Conservation (phyloP, 2,329 filamentous ascomycete species). For the Aspergillus unguis region DNA sequence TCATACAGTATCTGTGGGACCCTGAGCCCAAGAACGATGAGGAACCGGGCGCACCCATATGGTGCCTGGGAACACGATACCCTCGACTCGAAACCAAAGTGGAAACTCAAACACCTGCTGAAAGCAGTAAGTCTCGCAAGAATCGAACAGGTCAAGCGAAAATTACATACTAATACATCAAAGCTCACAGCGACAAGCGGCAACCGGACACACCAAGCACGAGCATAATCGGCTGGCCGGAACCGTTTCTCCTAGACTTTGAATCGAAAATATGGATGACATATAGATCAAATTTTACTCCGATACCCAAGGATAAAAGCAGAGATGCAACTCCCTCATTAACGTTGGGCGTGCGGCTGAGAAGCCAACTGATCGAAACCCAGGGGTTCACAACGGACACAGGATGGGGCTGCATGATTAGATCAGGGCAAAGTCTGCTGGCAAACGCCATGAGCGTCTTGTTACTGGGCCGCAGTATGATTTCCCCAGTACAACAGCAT, state of each 20-base stretch:
- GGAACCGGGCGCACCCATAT: slow-evolving; percentile 65
- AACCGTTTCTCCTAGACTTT: slow-evolving; percentile 83
- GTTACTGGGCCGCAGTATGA: slow-evolving; percentile 70
- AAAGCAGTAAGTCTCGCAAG: slow-evolving; percentile 1
- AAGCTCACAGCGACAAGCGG: background rate
- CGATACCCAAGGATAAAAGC: slow-evolving; percentile 75
- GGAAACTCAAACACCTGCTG: background rate
- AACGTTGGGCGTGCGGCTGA: slow-evolving; percentile 79
- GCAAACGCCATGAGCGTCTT: slow-evolving; percentile 77
- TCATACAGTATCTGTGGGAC: slow-evolving; percentile 91
- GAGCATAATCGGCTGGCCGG: slow-evolving; percentile 65
- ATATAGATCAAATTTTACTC: slow-evolving; percentile 80
- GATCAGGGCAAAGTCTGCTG: slow-evolving; percentile 87
- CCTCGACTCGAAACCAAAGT: slow-evolving; percentile 19
- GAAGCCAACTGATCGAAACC: slow-evolving; percentile 73
- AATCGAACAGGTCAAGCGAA: background rate
- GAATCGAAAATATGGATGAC: slow-evolving; percentile 95
- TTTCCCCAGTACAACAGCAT: slow-evolving; percentile 19
- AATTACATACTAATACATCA: background rate
- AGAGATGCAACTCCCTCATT: slow-evolving; percentile 67
- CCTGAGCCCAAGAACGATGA: slow-evolving; percentile 80
- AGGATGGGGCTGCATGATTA: slow-evolving; percentile 98
- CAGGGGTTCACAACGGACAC: slow-evolving; percentile 87
- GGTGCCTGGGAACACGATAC: slow-evolving; percentile 72
- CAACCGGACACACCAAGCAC: slow-evolving; percentile 5